These are phyloP conservation scores for Fomitopsis pinicola DNA, from an alignment of 1,284 basidiomycete species.

Conservation along the genomic window DNA sequence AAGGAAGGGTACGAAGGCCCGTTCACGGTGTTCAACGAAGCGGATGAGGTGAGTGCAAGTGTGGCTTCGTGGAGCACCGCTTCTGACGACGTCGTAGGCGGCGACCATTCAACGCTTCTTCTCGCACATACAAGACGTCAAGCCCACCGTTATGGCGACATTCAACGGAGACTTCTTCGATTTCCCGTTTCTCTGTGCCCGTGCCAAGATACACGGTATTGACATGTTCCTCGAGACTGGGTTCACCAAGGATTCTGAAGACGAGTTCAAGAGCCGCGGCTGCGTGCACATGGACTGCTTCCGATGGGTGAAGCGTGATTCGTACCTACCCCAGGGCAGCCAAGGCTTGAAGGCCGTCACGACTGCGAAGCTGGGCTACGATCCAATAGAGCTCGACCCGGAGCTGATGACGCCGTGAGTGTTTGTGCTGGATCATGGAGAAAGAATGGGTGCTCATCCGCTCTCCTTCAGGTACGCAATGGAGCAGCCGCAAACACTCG, in stretches of 20 bases:
- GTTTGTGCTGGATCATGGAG: background rate
- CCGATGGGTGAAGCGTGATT: conserved; percentile 99
- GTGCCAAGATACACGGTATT: conserved; percentile 86
- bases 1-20: conserved; percentile 98
- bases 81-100: conserved; percentile 38
- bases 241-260: conserved; percentile 88
- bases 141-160: conserved; percentile 96
- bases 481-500: conserved; percentile 93
- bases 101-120: conserved; percentile 87
- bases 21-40: conserved; percentile 95
- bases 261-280: conserved; percentile 93
- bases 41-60: conserved; percentile 69
- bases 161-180: conserved; percentile 99
- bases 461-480: conserved; percentile 76
- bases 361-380: conserved; percentile 94
- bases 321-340: conserved; percentile 98
- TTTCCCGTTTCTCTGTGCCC: conserved; percentile 95
- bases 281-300: conserved; percentile 99
- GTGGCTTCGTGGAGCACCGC: background rate
- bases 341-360: conserved; percentile 99
- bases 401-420: conserved; percentile 97
- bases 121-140: conserved; percentile 87
- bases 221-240: conserved; percentile 97
- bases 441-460: background rate
- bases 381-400: conserved; percentile 97